A percentile compares a stretch with the other conserved stretches of the same genome.
These are phyloP conservation scores for Mycena kentingensis DNA, from an alignment of 768 basidiomycete genomes.

Conservation along the genomic window DNA sequence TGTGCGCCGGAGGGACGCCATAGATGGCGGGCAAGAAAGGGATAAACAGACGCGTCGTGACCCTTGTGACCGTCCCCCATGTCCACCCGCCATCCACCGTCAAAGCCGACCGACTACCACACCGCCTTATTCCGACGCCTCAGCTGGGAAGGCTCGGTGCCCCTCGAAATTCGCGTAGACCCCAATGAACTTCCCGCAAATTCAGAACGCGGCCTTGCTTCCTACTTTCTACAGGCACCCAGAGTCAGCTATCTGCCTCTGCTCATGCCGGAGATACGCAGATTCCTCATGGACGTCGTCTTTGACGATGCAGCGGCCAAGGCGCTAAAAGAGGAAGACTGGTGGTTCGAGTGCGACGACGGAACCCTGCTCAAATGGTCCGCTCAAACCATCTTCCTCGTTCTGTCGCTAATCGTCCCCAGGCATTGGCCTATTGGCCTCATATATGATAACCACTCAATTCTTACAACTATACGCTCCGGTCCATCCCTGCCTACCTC, in stretches of 20 bases:
- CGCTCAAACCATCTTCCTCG: constrained; percentile 27
- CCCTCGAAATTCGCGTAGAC: constrained; percentile 86
- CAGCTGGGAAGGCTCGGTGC: constrained; percentile 89
- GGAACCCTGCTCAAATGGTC: constrained; percentile 87
- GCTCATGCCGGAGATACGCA: constrained; percentile 83
- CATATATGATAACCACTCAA: constrained; percentile 83
- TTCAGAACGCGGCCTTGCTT: constrained; percentile 86
- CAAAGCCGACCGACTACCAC: constrained; percentile 50
- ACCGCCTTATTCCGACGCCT: constrained; percentile 85
- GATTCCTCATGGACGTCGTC: constrained; percentile 88
- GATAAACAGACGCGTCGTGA: background rate
- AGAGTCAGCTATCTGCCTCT: constrained; percentile 93
- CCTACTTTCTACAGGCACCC: constrained; percentile 88
- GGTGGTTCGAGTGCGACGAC: constrained; percentile 96
- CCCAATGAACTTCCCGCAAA: constrained; percentile 88
- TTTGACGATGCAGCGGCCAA: constrained; percentile 84
- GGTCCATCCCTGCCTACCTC: constrained; percentile 43
- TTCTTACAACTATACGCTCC: constrained; percentile 58
- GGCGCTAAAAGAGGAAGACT: constrained; percentile 80
- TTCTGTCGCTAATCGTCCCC: constrained; percentile 6
- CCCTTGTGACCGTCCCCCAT: constrained; percentile 30
- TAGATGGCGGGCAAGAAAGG: constrained; percentile 32
- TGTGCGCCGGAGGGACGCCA: constrained; percentile 52
- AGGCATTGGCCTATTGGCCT: constrained; percentile 99
- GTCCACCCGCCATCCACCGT: constrained; percentile 45